These are phyloP conservation scores for Brassica incana DNA, from an alignment of 345 rosid species.

Conservation along the genomic window DNA sequence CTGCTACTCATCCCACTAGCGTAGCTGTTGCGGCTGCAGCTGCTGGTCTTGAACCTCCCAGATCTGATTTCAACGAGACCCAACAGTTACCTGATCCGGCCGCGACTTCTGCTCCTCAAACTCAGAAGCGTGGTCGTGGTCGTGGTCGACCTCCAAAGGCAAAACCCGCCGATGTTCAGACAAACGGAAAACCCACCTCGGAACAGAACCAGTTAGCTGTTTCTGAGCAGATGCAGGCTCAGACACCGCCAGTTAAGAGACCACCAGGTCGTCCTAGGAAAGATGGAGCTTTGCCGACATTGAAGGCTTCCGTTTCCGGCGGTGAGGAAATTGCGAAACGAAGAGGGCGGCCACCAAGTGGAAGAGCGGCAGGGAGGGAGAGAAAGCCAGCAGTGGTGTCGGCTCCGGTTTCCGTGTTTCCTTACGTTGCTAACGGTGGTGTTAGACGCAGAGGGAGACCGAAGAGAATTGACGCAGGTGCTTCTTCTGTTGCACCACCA, in stretches of 20 bases:
- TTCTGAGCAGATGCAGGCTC: not conserved
- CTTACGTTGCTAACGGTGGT: conserved; percentile 36
- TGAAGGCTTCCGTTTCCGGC: conserved; percentile 7
- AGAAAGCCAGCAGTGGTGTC: conserved; percentile 32
- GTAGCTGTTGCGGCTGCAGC: conserved; percentile 4
- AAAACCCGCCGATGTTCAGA: conserved; percentile 28
- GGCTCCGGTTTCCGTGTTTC: conserved; percentile 26
- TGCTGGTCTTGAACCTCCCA: conserved; percentile 28
- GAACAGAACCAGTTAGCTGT: conserved; percentile 13
- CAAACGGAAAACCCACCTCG: conserved; percentile 22
- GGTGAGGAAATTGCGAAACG: conserved; percentile 23
- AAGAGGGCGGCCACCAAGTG: conserved; percentile 39
- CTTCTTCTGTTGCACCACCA: conserved; percentile 17
- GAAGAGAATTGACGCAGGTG: conserved; percentile 32
- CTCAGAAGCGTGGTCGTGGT: conserved; percentile 63
- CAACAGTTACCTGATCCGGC: conserved; percentile 22
- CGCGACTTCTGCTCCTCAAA: conserved; percentile 1
- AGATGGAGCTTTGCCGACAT: conserved; percentile 32
- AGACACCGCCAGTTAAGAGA: conserved; percentile 10
- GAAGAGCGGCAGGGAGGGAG: conserved; percentile 35
- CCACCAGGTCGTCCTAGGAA: conserved; percentile 60
- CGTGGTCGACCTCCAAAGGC: conserved; percentile 77
- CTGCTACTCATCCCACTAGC: conserved; percentile 18
- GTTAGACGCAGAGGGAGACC: conserved; percentile 71
- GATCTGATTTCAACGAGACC: conserved; percentile 42